Evolutionary conservation across 2,329 filamentous ascomycete species (phyloP), one percentile per base, ranked within the genome.

Genomic region (Fusarium sp.): DNA sequence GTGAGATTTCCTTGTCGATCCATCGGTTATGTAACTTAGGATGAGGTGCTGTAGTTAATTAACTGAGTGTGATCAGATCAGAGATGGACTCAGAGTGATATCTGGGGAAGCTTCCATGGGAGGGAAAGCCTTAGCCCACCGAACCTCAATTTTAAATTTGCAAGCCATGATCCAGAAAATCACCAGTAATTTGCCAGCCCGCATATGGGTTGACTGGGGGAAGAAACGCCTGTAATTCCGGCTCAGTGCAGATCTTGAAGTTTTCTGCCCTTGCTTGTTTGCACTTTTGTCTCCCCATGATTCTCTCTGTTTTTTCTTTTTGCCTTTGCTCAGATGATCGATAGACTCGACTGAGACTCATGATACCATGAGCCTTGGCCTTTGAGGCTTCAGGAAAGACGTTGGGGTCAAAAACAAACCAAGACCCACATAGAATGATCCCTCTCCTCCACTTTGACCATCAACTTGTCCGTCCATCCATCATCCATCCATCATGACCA

Each of bases 141-240:
- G 66, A 59, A 41, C 63, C 67, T 72, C 72, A 72, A 75, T 75
- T 76, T 76, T 74, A 75, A 75, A 66, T 68, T 75, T 71, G 62
- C 74, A 75, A 75, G 74, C 74, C 72, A 76, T 73, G 73, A 74
- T 76, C 58, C 71, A 71, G 67, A 65, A 58, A 51, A 48, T 54
- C 42, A 59, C 51, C 58, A 63, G 61, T 76, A 76, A 75, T 76
- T 76, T 74, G 58, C 71, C 60, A 69, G 64, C 52, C 71, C 67
- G 70, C 55, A 51, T 49, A 61, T 58, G 62, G 48, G 53, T 62
- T 65, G 71, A 70, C 69, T 52, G 58, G 70, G 61, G 64, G 53
- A 50, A 26, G 41, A 65, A 61, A 51, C 58, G 48, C 66, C 65
- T 74, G 69, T 56, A 75, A 74, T 75, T 70, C 65, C 73, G 67